phyloP scores from a whole-genome alignment of 2,329 filamentous ascomycete genomes.

The Coleophoma eucalyptorum region DNA sequence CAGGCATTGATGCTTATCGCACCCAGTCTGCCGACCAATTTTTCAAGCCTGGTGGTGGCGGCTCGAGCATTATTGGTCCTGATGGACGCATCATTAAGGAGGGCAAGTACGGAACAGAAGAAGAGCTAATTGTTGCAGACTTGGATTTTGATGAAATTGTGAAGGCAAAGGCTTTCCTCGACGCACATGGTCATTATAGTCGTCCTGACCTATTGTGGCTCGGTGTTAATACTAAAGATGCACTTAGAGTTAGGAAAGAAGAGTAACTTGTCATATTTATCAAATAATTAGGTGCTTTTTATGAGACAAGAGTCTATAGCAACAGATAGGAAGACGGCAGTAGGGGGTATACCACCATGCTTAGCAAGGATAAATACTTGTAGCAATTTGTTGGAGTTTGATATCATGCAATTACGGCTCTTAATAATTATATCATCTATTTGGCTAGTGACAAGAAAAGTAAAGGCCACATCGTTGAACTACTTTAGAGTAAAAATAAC shows the following conservation, averaged over 20 bases:
- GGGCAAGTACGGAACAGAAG: constrained; percentile 44
- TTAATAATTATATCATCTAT: no score
- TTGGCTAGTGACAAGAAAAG: no score
- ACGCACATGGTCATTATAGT: constrained; percentile 15
- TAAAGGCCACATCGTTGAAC: no score
- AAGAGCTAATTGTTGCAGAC: constrained; percentile 46
- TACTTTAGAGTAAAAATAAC: no score
- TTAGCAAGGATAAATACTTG: no score
- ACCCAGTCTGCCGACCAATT: constrained; percentile 19
- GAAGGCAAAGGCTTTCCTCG: constrained; percentile 14
- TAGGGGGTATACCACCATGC: no score
- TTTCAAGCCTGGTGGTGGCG: constrained; percentile 41
- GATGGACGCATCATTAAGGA: constrained; percentile 37
- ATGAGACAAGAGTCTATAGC: no score
- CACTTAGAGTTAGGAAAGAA: not conserved
- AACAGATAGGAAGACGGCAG: no score
- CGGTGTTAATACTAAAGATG: constrained; percentile 11
- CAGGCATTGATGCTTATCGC: constrained; percentile 38
- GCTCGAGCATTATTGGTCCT: constrained; percentile 49
- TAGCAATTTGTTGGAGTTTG: no score
- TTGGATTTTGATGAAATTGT: constrained; percentile 15
- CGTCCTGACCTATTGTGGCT: constrained; percentile 19
- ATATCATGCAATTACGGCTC: no score
- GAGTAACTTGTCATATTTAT: no score
- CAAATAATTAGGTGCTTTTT: no score